Base-by-base conservation (phyloP, 2,329 filamentous ascomycete species). In the Xylariales sp. region DNA sequence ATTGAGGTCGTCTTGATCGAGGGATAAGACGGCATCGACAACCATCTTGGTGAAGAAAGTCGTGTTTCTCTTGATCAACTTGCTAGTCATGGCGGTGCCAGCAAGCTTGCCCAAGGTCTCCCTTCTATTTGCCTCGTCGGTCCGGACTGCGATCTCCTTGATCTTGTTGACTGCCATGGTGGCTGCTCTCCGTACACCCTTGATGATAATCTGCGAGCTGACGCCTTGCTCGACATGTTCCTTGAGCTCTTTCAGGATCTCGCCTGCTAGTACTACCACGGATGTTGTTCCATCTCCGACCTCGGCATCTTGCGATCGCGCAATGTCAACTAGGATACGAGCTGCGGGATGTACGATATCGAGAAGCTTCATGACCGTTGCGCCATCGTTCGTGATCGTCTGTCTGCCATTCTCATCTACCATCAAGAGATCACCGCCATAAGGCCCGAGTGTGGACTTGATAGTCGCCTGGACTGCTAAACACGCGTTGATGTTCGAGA, bases 21-120 rank as follows among this genome's bases (percentile, higher is more conserved):
- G 81, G 19, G 90, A 89, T 19, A 97, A 74, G 40, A 98, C 93
- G 36, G 93, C 90, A 61, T 98, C 89, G 57, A 98, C 93, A 53
- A 97, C 93, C 91, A 98, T 95, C 76, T 95, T 93, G 49, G 93
- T 97, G 71, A 98, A 98, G 68, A 97, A 98, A 3, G 81, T 80
- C 22, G 93, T 86, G 71, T 98, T 97, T 59, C 91, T 80, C 79
- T 97, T 95, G 63, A 98, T 97, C 55, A 98, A 75, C 76, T 98
- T 98, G 78, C 90, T 96, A 66, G 90, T 97, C 93, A 98, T 98
- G 54, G 93, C 93, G 20, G 93, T 98, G 25, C 80, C 88, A 21
- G 93, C 93, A 55, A 98, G 74, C 69, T 95, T 95, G 63, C 74
- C 70, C 46, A 98, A 76, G 31, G 90, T 97, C 55, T 96, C 90